Base-by-base conservation (phyloP, 768 basidiomycete genomes). In the Trametes punicea region DNA sequence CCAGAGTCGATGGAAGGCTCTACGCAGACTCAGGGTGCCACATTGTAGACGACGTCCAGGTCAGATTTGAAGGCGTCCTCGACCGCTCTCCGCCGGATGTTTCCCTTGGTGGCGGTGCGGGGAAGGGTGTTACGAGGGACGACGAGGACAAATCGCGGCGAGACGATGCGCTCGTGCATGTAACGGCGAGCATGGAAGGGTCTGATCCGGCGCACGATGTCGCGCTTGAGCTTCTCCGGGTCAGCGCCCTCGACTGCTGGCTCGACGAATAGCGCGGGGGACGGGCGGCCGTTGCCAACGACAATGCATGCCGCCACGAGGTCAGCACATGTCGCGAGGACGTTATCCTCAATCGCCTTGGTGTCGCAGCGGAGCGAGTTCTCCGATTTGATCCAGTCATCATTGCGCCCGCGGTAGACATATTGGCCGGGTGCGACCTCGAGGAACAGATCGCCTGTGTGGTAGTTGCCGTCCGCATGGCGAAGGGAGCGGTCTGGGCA, bases 351-450 rank as follows among this genome's bases (percentile, higher is more conserved):
- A 64, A 92, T 89, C 29, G 88, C 79, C 80, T 82, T 86, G 49
- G 89, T 89, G 63, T 91, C 88, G 64, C 88, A 90, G 51, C 88
- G 80, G 58, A 90, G 71, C 64, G 87, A 85, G 67, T 81, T 87
- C 65, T 88, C 86, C 29, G 83, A 85, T 72, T 90, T 91, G 69
- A 91, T 90, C 89, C 88, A 90, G 69, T 91, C 88, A 61, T 91
- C 88, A 56, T 88, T 82, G 38, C 89, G 81, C 18, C 88, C 89
- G 39, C 84, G 80, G 61, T 81, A 88, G 27, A 82, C 68, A 65
- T 84, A 90, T 61, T 71, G 74, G 0, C 85, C 85, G 3, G 81
- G 76, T 1, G 73, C 59, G 20, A 77, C 73, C 65, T 88, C 82
- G 62, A 83, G 77, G 75, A 90, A 91, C 26, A 91, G 74, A 67